Conservation (phyloP, 257 asterid genomes). For the Lycium barbarum region DNA sequence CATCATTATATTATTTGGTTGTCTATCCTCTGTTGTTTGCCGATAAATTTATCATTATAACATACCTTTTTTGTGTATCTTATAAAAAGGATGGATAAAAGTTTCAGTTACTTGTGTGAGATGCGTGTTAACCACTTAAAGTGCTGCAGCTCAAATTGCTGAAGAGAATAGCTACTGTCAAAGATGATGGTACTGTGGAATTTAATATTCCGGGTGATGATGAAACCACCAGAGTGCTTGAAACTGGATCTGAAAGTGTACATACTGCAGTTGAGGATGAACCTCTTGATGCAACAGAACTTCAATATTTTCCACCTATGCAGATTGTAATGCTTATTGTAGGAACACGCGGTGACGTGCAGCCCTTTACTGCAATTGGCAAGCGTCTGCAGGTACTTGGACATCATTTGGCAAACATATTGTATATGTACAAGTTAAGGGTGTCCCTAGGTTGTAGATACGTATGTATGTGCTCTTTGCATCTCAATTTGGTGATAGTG, state of each 20-base stretch:
- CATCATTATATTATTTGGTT: neutral
- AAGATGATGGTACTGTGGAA: constrained; percentile 91
- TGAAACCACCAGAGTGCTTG: constrained; percentile 55
- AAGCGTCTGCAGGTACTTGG: constrained; percentile 71
- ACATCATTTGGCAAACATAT: constrained; percentile 20
- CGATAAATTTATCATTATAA: neutral
- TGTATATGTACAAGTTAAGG: constrained; percentile 2
- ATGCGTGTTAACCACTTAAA: constrained; percentile 51
- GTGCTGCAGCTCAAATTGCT: constrained; percentile 87
- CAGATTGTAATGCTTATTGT: constrained; percentile 94
- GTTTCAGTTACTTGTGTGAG: neutral
- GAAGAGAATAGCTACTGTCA: constrained; percentile 88
- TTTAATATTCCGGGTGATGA: constrained; percentile 82
- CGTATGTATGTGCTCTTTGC: neutral
- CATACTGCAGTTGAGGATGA: constrained; percentile 61
- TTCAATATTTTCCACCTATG: constrained; percentile 78
- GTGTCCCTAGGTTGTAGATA: neutral
- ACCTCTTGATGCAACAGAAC: constrained; percentile 65
- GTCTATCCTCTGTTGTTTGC: neutral
- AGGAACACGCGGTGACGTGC: constrained; percentile 98
- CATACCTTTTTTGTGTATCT: neutral
- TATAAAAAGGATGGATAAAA: constrained; percentile 9
- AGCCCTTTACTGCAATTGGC: constrained; percentile 96
- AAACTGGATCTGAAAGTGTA: constrained; percentile 49
- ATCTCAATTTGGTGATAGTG: constrained; percentile 16